Base-by-base conservation (phyloP, 768 basidiomycete species). In the Strobilomyces echinocephalus region DNA sequence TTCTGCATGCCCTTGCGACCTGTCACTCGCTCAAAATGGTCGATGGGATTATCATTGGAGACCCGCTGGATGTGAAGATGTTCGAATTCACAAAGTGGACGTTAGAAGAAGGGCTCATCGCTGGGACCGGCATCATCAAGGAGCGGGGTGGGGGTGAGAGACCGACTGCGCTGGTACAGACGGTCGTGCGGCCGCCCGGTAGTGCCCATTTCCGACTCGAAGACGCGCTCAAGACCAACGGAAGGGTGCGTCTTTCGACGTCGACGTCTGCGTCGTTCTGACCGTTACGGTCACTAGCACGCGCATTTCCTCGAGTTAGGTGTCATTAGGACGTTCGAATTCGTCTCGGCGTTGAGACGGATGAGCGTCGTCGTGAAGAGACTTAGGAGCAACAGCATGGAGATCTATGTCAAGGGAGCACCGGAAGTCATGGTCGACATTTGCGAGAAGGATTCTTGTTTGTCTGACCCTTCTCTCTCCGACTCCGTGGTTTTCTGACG, bases 281-380 rank as follows among this genome's bases (percentile, higher is more conserved):
- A 64, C 50, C 18, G 16, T 40, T 46, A 9, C 26, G 20, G 20
- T 48, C 43, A 4, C 34, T 36, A 98, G 94, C 91, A 93, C 62
- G 92, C 97, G 0, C 89, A 98, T 70, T 99, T 99, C 74, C 75
- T 99, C 24, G 97, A 99, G 72, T 73, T 99, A 49, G 97, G 97
- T 38, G 95, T 98, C 18, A 92, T 99, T 42, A 80, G 95, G 39
- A 91, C 88, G 4, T 99, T 95, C 63, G 97, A 99, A 64, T 99
- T 99, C 65, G 91, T 95, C 2, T 97, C 95, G 8, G 77, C 88
- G 5, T 77, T 98, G 20, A 81, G 97, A 26, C 76, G 97, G 48
- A 99, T 99, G 95, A 97, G 95, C 58, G 97, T 99, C 26, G 83
- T 99, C 49, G 95, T 97, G 62, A 99, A 97, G 69, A 79, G 92